Evolutionary conservation across 1,139 yeast species (phyloP), one percentile per base, ranked within the genome.

Genomic region (Lodderomyces metapsilosis): DNA sequence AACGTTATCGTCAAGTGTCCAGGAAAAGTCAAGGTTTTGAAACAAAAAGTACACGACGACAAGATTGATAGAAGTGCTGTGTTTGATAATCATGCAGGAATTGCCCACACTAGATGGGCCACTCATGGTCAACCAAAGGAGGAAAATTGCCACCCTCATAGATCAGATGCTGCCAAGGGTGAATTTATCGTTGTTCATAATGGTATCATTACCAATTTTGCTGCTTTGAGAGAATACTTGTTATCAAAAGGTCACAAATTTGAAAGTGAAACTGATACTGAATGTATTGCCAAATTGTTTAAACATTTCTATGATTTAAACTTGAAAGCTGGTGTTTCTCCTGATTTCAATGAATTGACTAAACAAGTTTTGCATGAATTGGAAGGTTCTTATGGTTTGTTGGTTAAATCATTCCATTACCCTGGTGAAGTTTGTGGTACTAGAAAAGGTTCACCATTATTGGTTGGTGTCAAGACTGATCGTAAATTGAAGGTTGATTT

Each of bases 81-180:
- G 20, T 88, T 88, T 58, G 84, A 82, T 54, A 82, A 85, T 64
- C 98, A 92, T 61, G 92, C 84, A 46, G 98, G 96, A 61, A 92
- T 94, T 63, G 98, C 98, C 32, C 99, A 94, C 68, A 94, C 99
- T 13, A 85, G 99, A 74, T 94, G 99, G 99, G 98, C 99, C 37
- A 94, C 99, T 36, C 99, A 94, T 66, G 99, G 99, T 66, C 88
- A 84, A 57, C 98, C 98, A 43, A 80, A 79, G 56, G 80, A 76
- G 46, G 60, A 68, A 51, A 94, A 94, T 73, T 92, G 98, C 64
- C 99, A 94, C 62, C 99, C 99, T 40, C 98, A 92, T 62, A 74
- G 94, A 54, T 88, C 96, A 0, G 98, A 88, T 62, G 76, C 77
- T 9, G 22, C 36, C 17, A 66, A 68, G 41, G 85, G 85, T 52